These are phyloP conservation scores for Podospora pseudopauciseta DNA, from an alignment of 495 filamentous ascomycete species.

Conservation along the genomic window DNA sequence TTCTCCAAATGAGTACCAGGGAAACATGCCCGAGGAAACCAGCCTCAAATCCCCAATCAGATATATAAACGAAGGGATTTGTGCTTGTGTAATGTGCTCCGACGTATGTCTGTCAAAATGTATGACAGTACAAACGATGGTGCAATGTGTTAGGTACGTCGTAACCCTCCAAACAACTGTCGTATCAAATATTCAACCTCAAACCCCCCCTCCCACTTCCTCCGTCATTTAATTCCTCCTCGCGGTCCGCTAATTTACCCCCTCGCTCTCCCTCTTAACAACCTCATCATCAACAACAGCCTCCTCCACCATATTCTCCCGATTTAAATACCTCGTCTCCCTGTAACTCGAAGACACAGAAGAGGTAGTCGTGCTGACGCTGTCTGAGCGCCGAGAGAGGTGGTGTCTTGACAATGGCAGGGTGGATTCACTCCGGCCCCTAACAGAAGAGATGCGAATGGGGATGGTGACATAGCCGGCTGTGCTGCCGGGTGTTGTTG, in stretches of 20 bases:
- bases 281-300: background rate
- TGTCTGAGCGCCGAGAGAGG: constrained; percentile 9
- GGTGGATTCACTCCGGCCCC: constrained; percentile 1
- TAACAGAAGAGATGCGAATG: background rate
- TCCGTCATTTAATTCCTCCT: background rate
- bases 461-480: constrained; percentile 10
- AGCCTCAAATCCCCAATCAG: background rate
- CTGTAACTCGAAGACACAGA: background rate
- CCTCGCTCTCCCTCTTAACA: background rate
- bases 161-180: background rate
- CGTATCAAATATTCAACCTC: background rate
- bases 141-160: background rate
- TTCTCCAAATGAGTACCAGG: background rate
- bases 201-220: no score
- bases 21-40: background rate
- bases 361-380: constrained; percentile 4
- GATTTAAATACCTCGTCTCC: background rate
- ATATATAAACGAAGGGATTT: background rate
- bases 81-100: background rate
- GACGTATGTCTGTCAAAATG: background rate
- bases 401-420: constrained; percentile 19
- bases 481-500: background rate
- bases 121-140: background rate
- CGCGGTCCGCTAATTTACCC: background rate
- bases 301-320: background rate